Percentiles rank a stretch among this genome's conserved stretches.
These are phyloP conservation scores for Ballota nigra DNA, from an alignment of 257 asterid species.

Conservation along the genomic window DNA sequence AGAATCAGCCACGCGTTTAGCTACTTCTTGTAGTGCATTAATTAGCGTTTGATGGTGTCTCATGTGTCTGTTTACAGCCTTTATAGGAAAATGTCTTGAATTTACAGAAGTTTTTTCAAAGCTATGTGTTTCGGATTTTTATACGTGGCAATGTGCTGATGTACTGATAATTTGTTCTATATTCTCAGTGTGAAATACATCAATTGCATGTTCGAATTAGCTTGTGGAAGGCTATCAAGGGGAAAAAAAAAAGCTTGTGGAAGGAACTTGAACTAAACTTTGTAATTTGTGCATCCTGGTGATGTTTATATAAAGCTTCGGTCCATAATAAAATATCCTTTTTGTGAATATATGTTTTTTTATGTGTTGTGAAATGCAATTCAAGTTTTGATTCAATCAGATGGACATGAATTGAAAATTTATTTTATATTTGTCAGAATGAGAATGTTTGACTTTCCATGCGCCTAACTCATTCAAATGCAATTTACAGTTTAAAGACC, in stretches of 20 bases:
- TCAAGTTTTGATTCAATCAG: not conserved
- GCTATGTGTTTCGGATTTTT: not conserved
- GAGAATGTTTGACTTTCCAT: not conserved
- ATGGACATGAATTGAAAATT: not conserved
- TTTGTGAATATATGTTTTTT: not conserved
- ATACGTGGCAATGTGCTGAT: not conserved
- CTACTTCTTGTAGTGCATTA: slow-evolving; percentile 14
- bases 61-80: not conserved
- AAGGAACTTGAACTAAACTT: too few relatives aligned
- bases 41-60: not conserved
- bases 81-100: not conserved
- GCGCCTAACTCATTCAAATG: too few relatives aligned
- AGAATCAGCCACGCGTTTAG: not conserved
- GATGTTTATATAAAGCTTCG: too few relatives aligned
- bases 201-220: not conserved
- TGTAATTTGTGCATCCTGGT: too few relatives aligned
- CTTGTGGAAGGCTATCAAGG: too few relatives aligned
- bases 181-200: not conserved
- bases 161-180: slow-evolving; percentile 1
- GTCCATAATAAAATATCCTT: too few relatives aligned
- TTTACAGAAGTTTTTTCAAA: not conserved
- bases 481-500: too few relatives aligned
- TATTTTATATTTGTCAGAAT: not conserved
- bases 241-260: too few relatives aligned
- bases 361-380: not conserved